A percentile compares a stretch with the other conserved stretches of the same genome.
Evolutionary conservation across 129 eudicot genomes (phyloP).

Genomic region (Helianthus annuus): DNA sequence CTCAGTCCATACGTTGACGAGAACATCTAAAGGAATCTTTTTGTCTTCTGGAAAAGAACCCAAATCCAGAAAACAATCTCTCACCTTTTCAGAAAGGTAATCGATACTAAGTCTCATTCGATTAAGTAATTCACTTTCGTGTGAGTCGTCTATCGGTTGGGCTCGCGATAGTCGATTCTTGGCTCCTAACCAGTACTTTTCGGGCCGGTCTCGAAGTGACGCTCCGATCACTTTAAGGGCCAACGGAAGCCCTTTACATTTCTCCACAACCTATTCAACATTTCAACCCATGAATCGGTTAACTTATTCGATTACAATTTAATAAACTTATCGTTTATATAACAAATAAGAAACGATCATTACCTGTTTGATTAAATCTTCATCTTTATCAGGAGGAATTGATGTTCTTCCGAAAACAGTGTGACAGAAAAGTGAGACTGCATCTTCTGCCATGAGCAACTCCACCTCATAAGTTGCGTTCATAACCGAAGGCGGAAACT

Average conservation of each 20-base stretch:
- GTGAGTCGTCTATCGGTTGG: conserved; percentile 74
- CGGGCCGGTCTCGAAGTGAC: conserved; percentile 73
- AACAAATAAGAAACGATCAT: background rate
- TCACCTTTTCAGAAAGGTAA: conserved; percentile 56
- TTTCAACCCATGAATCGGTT: background rate
- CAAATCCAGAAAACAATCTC: conserved; percentile 84
- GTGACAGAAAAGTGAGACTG: conserved; percentile 70
- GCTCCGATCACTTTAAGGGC: conserved; percentile 97
- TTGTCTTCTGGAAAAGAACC: conserved; percentile 90
- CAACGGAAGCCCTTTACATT: conserved; percentile 87
- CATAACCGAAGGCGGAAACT: conserved; percentile 59
- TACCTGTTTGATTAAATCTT: conserved; percentile 73
- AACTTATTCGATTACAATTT: background rate
- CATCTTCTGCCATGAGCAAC: conserved; percentile 65
- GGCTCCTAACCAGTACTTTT: conserved; percentile 76
- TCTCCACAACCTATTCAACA: conserved; percentile 60
- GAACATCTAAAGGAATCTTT: conserved; percentile 80
- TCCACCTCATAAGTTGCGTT: conserved; percentile 66
- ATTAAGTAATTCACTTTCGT: conserved; percentile 68
- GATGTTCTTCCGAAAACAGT: conserved; percentile 62
- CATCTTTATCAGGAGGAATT: conserved; percentile 50
- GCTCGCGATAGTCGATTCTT: conserved; percentile 63
- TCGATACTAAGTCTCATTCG: conserved; percentile 79
- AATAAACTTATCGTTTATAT: background rate
- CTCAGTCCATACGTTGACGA: conserved; percentile 89